phyloP scores from a whole-genome alignment of 2,329 filamentous ascomycete genomes.

The Cercospora brassicicola region DNA sequence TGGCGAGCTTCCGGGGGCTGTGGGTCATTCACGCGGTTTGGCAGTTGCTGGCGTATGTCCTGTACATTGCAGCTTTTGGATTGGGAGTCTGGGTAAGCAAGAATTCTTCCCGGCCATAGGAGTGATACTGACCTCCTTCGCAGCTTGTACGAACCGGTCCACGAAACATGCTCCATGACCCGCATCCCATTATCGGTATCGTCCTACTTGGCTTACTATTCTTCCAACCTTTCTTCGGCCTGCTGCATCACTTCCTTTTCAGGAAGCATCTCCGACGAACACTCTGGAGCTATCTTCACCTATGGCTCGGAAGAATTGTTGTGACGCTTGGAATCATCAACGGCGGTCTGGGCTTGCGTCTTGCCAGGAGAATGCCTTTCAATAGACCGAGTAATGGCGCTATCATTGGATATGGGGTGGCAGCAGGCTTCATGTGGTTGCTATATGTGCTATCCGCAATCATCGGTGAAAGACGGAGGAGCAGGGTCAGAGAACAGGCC shows the following conservation, averaged over 20 bases:
- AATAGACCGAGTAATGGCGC: constrained; percentile 35
- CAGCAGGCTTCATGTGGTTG: constrained; percentile 52
- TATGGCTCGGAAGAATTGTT: constrained; percentile 56
- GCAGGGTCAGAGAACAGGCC: constrained; percentile 11
- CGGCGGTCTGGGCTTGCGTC: constrained; percentile 55
- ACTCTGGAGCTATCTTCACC: constrained; percentile 52
- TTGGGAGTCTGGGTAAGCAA: constrained; percentile 48
- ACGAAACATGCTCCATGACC: constrained; percentile 35
- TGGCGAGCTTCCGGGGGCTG: constrained; percentile 48
- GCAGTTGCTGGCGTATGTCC: constrained; percentile 52
- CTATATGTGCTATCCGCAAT: constrained; percentile 41
- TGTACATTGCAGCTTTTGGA: constrained; percentile 54
- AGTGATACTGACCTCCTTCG: constrained; percentile 39
- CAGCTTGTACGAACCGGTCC: constrained; percentile 28
- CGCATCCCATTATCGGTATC: constrained; percentile 58
- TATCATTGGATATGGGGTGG: constrained; percentile 52
- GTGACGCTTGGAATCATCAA: constrained; percentile 59
- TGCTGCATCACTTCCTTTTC: constrained; percentile 55
- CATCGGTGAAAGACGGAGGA: constrained; percentile 23
- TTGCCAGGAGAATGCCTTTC: constrained; percentile 45
- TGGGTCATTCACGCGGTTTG: constrained; percentile 49
- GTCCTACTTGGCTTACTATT: constrained; percentile 54
- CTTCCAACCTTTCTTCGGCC: constrained; percentile 57
- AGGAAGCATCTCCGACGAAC: constrained; percentile 50
- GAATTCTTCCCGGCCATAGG: neutral